These are phyloP conservation scores for Solanum hybrid DNA, from an alignment of 305 asterid genomes.

Conservation along the genomic window DNA sequence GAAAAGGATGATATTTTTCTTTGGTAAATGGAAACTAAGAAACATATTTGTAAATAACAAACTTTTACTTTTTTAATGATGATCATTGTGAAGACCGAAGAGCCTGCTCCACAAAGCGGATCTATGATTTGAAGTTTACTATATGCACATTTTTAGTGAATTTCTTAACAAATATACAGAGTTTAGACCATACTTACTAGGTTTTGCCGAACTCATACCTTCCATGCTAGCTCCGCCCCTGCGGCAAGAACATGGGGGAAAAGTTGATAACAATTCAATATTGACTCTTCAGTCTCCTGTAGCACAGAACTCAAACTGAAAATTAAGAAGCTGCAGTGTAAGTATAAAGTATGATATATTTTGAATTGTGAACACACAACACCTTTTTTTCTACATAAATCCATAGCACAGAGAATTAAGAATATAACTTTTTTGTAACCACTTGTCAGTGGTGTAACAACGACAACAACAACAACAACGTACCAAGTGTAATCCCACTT, in stretches of 20 bases:
- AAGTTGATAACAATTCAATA: not conserved
- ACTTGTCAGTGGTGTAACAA: not conserved
- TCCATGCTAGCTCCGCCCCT: not conserved
- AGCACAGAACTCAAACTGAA: not conserved
- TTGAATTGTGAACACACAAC: not conserved
- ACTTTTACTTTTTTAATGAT: not conserved
- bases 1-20: not conserved
- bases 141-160: not conserved
- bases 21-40: not conserved
- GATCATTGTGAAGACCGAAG: not conserved
- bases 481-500: not conserved
- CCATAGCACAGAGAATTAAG: not conserved
- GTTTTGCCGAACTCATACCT: not conserved
- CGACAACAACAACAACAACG: not conserved
- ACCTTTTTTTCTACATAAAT: not conserved
- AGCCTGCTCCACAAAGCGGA: not conserved
- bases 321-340: not conserved
- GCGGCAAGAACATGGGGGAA: not conserved
- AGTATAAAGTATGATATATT: not conserved
- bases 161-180: not conserved
- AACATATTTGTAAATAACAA: not conserved
- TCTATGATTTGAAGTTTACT: not conserved
- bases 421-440: not conserved
- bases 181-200: not conserved
- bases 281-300: not conserved